Base-by-base conservation (phyloP, 208 protist species). In the Leishmania tarentolae region DNA sequence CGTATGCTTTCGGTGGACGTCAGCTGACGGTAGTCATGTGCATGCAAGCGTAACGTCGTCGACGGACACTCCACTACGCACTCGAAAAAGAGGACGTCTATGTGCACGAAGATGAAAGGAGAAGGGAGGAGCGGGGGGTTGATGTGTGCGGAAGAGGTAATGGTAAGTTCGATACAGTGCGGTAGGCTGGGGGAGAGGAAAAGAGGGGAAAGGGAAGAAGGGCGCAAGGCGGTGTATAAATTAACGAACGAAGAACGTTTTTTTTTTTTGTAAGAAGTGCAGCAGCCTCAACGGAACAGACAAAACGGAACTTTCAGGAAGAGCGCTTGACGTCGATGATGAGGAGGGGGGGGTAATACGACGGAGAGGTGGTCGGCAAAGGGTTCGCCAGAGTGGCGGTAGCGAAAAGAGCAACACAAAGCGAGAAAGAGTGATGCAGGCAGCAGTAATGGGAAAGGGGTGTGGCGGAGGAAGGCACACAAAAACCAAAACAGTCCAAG, bases 141-240 rank as follows among this genome's bases (percentile, higher is more conserved):
- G 17, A 40, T 46, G 15, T 8, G 69, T 8, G 40, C 19, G 44
- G 24, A 6, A 44, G 21, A 31, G 46, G 69, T 37, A n/a, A 17
- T 73, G 42, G 21, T 73, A 11, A 73, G n/a, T 73, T 35, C 69
- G 69, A 73, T 73, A 73, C 44, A 73, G 46, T 24, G 69, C 44
- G 40, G 40, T 73, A 24, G 69, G 24, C 28, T 13, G 24, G 44
- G 13, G 40, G 44, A 21, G 44, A 73, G 69, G 69, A 37, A 50
- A 53, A 35, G 65, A 15, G 40, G 66, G 11, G 66, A 13, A 71
- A 8, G 35, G 19, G 21, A 19, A 71, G 24, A 4, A 5, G 11
- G 31, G 61, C 61, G 15, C 28, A 68, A 15, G 7, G 40, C 28
- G n/a, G 15, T 52, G 24, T 35, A 46, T 35, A 35, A 46, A 73